phyloP scores from a whole-genome alignment of 305 asterid genomes.

The Striga hermonthica region DNA sequence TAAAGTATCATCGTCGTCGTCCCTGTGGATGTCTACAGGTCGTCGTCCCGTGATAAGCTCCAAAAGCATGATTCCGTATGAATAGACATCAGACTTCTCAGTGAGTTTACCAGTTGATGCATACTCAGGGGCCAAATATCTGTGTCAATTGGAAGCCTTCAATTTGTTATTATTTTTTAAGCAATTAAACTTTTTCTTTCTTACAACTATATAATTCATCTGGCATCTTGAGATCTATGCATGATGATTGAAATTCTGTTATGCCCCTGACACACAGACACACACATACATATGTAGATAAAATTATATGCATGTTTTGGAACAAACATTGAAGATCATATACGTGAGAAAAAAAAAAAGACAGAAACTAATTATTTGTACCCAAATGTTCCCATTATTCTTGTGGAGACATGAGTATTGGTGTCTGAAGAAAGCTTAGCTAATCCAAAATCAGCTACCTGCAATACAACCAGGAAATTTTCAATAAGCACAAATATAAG shows the following conservation, averaged over 20 bases:
- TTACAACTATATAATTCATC: too few relatives aligned
- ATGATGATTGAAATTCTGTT: too few relatives aligned
- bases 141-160: constrained; percentile 13
- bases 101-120: constrained; percentile 70
- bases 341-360: too few relatives aligned
- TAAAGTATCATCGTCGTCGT: constrained; percentile 53
- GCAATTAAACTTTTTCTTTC: not conserved
- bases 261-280: too few relatives aligned
- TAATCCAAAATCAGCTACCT: constrained; percentile 80
- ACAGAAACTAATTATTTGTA: constrained; percentile 2
- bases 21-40: constrained; percentile 40
- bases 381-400: constrained; percentile 82
- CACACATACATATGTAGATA: not conserved
- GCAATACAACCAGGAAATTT: not conserved
- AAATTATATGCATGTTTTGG: too few relatives aligned
- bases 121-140: constrained; percentile 71
- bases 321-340: too few relatives aligned
- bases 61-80: constrained; percentile 61
- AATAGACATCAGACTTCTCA: constrained; percentile 67
- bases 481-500: not conserved
- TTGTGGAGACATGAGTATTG: constrained; percentile 64
- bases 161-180: not conserved
- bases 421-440: constrained; percentile 67
- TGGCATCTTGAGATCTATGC: too few relatives aligned
- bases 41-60: constrained; percentile 69